Evolutionary conservation across 2,329 filamentous ascomycete species (phyloP), one percentile per base, ranked within the genome.

Genomic region (Bipolaris bicolor): DNA sequence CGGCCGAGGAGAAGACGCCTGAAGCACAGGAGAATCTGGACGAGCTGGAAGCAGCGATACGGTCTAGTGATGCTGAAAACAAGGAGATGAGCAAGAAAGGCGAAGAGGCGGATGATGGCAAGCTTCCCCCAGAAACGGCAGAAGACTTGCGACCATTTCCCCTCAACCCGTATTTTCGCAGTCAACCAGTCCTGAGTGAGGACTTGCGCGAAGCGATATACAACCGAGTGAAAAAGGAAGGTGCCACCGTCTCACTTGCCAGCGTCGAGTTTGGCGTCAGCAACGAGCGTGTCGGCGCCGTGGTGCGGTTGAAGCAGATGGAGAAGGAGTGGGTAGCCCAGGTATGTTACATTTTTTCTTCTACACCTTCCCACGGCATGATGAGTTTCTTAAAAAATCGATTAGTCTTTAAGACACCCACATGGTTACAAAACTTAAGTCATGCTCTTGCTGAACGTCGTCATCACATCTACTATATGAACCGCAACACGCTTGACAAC

Each of bases 351-450:
- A 37, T 37, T 54, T 22, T 31, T 45, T 46, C 9, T 45, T 46
- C 9, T 22, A 18, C 18, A 29, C 13, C 13, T 7, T 26, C 33
- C 39, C 29, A 46, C 72, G 66, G 64, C 62, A 82, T 89, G 88
- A 90, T 90, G 88, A 91, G 84, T 80, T 86, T 70, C 84, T 77
- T 81, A 85, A 67, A 86, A 88, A 86, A 90, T 82, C 94, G 94
- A 97, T 98, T 97, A 97, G 94, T 98, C 94, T 97, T 96, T 84
- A 97, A 97, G 93, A 98, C 93, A 88, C 78, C 81, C 76, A 87
- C 83, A 88, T 95, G 91, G 91, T 97, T 94, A 94, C 83, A 89
- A 84, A 85, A 81, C 54, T 81, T 86, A 84, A 67, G 66, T 84
- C 86, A 88, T 88, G 83, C 85, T 86, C 86, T 89, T 86, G 89